phyloP scores from a whole-genome alignment of 495 filamentous ascomycete genomes.

The Penicillium maclennaniae region DNA sequence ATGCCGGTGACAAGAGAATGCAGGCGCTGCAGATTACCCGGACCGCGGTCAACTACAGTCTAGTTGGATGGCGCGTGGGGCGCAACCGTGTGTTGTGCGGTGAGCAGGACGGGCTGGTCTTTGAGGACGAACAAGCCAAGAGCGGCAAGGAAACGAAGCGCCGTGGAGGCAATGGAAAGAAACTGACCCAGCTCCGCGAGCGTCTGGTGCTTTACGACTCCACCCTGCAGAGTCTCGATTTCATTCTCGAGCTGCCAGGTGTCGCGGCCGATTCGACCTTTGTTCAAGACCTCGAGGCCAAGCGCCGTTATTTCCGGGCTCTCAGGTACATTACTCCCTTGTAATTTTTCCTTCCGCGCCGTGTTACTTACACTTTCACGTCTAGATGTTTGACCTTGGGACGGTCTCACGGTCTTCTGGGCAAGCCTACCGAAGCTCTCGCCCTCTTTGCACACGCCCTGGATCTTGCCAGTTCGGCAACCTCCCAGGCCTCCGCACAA shows the following conservation, averaged over 20 bases:
- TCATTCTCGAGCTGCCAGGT: constrained; percentile 83
- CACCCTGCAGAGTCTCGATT: constrained; percentile 82
- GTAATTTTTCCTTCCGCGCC: background rate
- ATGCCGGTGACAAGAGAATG: constrained; percentile 82
- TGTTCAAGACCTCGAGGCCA: constrained; percentile 69
- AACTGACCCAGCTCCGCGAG: constrained; percentile 77
- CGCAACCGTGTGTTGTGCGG: constrained; percentile 87
- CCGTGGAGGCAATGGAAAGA: constrained; percentile 58
- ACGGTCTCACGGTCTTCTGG: constrained; percentile 73
- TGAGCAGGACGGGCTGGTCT: constrained; percentile 64
- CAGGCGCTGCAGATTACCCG: constrained; percentile 90
- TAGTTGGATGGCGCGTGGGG: constrained; percentile 92
- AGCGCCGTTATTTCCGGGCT: constrained; percentile 79
- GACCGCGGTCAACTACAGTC: constrained; percentile 86
- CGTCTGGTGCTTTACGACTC: constrained; percentile 91
- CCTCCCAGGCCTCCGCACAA: constrained; percentile 30
- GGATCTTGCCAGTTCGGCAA: constrained; percentile 42
- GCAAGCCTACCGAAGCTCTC: constrained; percentile 74
- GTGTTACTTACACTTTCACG: constrained; percentile 4
- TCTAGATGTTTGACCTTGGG: constrained; percentile 78
- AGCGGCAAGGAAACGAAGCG: constrained; percentile 53
- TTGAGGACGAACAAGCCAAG: constrained; percentile 53
- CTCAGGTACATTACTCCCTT: constrained; percentile 58
- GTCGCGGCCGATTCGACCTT: constrained; percentile 82
- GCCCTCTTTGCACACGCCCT: constrained; percentile 72